Evolutionary conservation across 148 eudicot genomes (phyloP).

Genomic region (Vaccinium macrocarpon): DNA sequence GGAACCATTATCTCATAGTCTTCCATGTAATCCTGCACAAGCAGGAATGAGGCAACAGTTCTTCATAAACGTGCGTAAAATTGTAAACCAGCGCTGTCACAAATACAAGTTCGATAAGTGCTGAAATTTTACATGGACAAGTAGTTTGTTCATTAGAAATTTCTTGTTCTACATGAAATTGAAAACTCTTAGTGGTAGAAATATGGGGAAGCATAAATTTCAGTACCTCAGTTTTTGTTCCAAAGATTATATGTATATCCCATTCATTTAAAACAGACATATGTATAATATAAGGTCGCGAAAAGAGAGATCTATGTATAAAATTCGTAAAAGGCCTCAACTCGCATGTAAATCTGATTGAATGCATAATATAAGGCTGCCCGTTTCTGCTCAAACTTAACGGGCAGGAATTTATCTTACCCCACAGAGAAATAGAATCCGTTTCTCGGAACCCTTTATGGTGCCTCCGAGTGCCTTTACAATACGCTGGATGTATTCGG

Average conservation of each 20-base stretch:
- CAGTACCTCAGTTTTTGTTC: background rate
- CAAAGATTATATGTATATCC: background rate
- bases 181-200: background rate
- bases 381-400: background rate
- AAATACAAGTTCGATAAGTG: background rate
- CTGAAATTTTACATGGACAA: background rate
- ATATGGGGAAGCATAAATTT: background rate
- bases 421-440: constrained; percentile 88
- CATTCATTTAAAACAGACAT: background rate
- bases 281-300: background rate
- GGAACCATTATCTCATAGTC: constrained; percentile 96
- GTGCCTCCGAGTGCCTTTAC: constrained; percentile 87
- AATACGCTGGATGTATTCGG: constrained; percentile 73
- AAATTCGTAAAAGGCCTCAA: background rate
- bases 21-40: constrained; percentile 87
- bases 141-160: background rate
- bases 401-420: constrained; percentile 40
- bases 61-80: background rate
- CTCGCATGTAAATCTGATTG: background rate
- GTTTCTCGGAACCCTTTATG: constrained; percentile 64
- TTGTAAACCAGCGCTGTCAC: background rate
- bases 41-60: background rate
- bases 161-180: background rate
- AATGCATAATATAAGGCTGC: background rate
- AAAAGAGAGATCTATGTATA: background rate